These are phyloP conservation scores for Kwoniella newhampshirensis DNA, from an alignment of 768 basidiomycete species.

Conservation along the genomic window DNA sequence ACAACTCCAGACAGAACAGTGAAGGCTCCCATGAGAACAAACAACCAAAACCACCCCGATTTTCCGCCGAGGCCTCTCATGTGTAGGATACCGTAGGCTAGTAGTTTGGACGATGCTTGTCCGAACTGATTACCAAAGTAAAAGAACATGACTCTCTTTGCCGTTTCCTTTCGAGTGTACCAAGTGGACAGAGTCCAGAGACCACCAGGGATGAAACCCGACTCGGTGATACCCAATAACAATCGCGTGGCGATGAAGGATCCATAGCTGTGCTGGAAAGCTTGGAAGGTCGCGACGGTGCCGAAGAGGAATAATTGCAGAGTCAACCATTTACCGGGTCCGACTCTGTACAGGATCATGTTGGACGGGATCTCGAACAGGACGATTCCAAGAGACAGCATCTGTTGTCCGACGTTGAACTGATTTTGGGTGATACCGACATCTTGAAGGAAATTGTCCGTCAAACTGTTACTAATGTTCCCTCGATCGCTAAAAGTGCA, in stretches of 20 bases:
- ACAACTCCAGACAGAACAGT: slow-evolving; percentile 36
- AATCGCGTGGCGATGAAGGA: slow-evolving; percentile 41
- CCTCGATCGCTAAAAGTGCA: slow-evolving; percentile 27
- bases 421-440: slow-evolving; percentile 50
- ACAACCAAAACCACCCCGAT: slow-evolving; percentile 35
- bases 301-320: slow-evolving; percentile 48
- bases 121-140: slow-evolving; percentile 43
- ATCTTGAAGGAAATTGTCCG: slow-evolving; percentile 38
- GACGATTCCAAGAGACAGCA: slow-evolving; percentile 48
- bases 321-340: slow-evolving; percentile 43
- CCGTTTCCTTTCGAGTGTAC: slow-evolving; percentile 45
- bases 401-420: slow-evolving; percentile 45
- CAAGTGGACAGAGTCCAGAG: slow-evolving; percentile 35
- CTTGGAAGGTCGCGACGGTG: slow-evolving; percentile 43
- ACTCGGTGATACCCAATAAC: slow-evolving; percentile 41
- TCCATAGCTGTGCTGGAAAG: slow-evolving; percentile 39
- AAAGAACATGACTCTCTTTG: slow-evolving; percentile 37
- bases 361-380: slow-evolving; percentile 50
- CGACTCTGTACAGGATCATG: slow-evolving; percentile 35
- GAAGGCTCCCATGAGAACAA: slow-evolving; percentile 41
- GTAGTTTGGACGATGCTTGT: slow-evolving; percentile 33
- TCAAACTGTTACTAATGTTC: slow-evolving; percentile 47
- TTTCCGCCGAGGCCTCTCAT: slow-evolving; percentile 21
- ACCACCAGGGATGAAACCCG: slow-evolving; percentile 43
- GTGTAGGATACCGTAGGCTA: slow-evolving; percentile 43